These are phyloP conservation scores for Fusarium avenaceum DNA, from an alignment of 2,329 filamentous ascomycete species.

Conservation along the genomic window DNA sequence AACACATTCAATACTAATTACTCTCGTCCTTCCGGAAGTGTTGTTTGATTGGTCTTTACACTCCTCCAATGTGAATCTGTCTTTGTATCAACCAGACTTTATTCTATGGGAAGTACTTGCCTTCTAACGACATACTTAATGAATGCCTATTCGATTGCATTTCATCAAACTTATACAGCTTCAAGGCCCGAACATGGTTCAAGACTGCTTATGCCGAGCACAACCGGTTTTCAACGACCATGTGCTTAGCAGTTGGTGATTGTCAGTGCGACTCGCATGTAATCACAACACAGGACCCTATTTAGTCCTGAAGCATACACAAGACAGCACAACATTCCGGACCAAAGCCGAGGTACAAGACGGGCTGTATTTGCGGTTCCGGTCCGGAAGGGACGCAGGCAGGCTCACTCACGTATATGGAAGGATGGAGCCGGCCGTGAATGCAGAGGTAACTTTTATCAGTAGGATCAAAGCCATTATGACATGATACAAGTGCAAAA, in stretches of 20 bases:
- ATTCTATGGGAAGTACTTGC: too few species aligned
- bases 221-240: not conserved
- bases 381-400: slow-evolving; percentile 10
- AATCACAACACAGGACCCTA: not conserved
- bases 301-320: not conserved
- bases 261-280: not conserved
- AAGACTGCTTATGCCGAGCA: not conserved
- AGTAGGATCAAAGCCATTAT: not conserved
- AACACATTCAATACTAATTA: not conserved
- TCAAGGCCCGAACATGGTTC: not conserved
- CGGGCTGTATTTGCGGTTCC: slow-evolving; percentile 10
- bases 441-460: not conserved
- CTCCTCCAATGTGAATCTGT: too few species aligned
- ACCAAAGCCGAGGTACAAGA: slow-evolving; percentile 18
- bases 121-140: too few species aligned
- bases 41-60: too few species aligned
- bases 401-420: slow-evolving; percentile 9
- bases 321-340: not conserved
- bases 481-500: not conserved
- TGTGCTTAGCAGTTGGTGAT: not conserved
- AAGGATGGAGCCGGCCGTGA: slow-evolving; percentile 14
- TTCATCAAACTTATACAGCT: too few species aligned
- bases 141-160: too few species aligned
- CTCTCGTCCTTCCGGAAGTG: too few species aligned
- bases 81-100: too few species aligned